Evolutionary conservation across 495 filamentous ascomycete genomes (phyloP).

Genomic region (Pyronema domesticum): DNA sequence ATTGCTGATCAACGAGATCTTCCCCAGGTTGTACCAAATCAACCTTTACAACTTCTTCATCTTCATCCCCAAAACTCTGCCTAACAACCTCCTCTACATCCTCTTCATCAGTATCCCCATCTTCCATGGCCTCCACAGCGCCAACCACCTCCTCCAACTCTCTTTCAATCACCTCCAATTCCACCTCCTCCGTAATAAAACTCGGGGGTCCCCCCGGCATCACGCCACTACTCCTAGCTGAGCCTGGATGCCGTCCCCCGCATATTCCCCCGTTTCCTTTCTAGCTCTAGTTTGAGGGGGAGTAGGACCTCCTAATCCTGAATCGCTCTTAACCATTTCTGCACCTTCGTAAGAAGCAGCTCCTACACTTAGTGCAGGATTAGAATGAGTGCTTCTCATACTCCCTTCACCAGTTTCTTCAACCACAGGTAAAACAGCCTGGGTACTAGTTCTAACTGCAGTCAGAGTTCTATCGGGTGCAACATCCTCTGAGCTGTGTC

Average conservation of each 20-base stretch:
- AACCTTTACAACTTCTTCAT: neutral
- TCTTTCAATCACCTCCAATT: slow-evolving; percentile 3
- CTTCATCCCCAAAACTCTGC: neutral
- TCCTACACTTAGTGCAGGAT: slow-evolving; percentile 16
- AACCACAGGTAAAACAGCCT: slow-evolving; percentile 69
- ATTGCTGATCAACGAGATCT: neutral
- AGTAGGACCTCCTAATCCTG: slow-evolving; percentile 22
- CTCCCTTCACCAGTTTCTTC: slow-evolving; percentile 74
- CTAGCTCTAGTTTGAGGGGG: slow-evolving; percentile 6
- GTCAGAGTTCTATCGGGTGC: slow-evolving; percentile 33
- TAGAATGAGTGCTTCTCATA: slow-evolving; percentile 34
- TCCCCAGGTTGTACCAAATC: too few relatives aligned
- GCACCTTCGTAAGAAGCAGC: slow-evolving; percentile 26
- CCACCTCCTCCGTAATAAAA: neutral
- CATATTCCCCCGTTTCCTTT: neutral
- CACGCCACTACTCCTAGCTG: neutral
- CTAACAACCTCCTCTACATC: too few relatives aligned
- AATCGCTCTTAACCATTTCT: slow-evolving; percentile 27
- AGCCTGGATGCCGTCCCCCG: neutral
- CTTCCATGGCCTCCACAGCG: neutral
- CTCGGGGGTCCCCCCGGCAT: neutral
- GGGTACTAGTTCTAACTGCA: slow-evolving; percentile 34
- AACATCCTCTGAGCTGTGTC: neutral
- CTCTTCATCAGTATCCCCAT: neutral
- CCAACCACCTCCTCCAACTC: neutral